These are phyloP conservation scores for Cladorrhinum sp. DNA, from an alignment of 2,329 filamentous ascomycete genomes.

Conservation along the genomic window DNA sequence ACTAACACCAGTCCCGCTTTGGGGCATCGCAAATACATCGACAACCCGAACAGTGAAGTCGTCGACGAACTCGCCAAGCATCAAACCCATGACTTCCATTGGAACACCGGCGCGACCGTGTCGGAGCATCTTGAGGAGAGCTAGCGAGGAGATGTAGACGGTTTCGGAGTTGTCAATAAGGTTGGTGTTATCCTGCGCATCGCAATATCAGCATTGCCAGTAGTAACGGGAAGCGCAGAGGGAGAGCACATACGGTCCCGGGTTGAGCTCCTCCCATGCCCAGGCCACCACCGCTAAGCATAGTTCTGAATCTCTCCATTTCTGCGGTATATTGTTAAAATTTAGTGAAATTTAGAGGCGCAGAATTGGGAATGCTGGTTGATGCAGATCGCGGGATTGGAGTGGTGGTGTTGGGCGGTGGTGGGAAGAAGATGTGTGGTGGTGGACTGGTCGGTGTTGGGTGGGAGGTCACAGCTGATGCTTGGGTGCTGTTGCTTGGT, in stretches of 20 bases:
- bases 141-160: slow-evolving; percentile 97
- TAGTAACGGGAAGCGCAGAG: slow-evolving; percentile 9
- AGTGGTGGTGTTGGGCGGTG: not conserved
- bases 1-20: slow-evolving; percentile 95
- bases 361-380: too few relatives aligned
- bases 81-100: slow-evolving; percentile 99
- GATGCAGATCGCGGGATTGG: not conserved
- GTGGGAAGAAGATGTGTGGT: not conserved
- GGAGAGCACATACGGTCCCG: slow-evolving; percentile 53
- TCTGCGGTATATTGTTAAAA: slow-evolving; percentile 9
- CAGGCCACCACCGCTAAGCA: slow-evolving; percentile 76
- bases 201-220: slow-evolving; percentile 1
- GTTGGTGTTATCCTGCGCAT: slow-evolving; percentile 72
- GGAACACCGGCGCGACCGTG: slow-evolving; percentile 96
- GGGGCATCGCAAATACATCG: slow-evolving; percentile 98
- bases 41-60: slow-evolving; percentile 98
- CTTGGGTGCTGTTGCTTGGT: slow-evolving; percentile 4
- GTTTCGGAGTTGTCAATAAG: slow-evolving; percentile 99
- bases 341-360: too few relatives aligned
- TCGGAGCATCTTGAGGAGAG: slow-evolving; percentile 96
- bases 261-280: slow-evolving; percentile 58
- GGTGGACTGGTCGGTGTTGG: not conserved
- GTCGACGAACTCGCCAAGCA: slow-evolving; percentile 98
- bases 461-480: slow-evolving; percentile 5
- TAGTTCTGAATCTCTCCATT: slow-evolving; percentile 91